Evolutionary conservation across 1,284 basidiomycete genomes (phyloP).

Genomic region (Melampsora americana): DNA sequence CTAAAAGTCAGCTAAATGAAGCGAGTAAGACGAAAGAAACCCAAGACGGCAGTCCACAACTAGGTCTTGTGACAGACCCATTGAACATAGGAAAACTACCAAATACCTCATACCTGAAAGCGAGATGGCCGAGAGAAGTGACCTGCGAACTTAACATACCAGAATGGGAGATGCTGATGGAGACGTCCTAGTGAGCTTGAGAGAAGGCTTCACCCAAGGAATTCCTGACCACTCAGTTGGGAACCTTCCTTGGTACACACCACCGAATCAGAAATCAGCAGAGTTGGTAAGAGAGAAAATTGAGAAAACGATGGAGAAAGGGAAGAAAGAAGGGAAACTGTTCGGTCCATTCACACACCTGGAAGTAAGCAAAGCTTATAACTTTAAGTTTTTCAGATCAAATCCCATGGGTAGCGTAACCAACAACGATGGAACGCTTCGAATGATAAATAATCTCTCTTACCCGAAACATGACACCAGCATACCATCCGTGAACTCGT

Average conservation of each 20-base stretch:
- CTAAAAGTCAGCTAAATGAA: too few species aligned
- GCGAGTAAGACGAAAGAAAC: too few species aligned
- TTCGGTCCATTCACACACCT: not conserved
- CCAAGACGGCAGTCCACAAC: too few species aligned
- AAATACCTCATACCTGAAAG: too few species aligned
- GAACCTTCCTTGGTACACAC: not conserved
- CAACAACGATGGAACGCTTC: too few species aligned
- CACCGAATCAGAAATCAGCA: not conserved
- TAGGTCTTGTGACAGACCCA: too few species aligned
- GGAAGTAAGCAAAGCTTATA: not conserved
- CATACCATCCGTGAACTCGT: slow-evolving; percentile 8
- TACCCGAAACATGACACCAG: not conserved
- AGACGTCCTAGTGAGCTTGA: not conserved
- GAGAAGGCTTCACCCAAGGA: slow-evolving; percentile 17
- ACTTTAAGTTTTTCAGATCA: slow-evolving; percentile 4
- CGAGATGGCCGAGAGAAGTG: too few species aligned
- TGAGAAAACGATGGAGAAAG: not conserved
- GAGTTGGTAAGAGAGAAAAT: not conserved
- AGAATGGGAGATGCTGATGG: too few species aligned
- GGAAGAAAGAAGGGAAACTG: not conserved
- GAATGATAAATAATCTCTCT: too few species aligned
- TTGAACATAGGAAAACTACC: too few species aligned
- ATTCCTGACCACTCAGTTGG: not conserved
- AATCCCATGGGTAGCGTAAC: too few species aligned
- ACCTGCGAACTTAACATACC: too few species aligned